phyloP scores from a whole-genome alignment of 805 yeast species.

The Yamadazyma sp. region DNA sequence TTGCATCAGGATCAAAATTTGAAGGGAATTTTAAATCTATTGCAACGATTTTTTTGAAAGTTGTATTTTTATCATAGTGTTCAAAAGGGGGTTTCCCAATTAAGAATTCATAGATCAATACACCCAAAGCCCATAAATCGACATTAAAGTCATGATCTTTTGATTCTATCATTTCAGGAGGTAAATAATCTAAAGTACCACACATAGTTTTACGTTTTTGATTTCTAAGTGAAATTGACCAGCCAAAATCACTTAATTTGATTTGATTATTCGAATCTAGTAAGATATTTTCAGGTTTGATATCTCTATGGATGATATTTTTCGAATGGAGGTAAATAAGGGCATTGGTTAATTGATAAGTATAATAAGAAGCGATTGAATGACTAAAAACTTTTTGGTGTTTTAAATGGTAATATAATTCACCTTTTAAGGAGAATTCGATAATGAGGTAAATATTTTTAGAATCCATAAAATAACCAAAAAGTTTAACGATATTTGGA shows the following conservation, averaged over 20 bases:
- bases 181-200: conserved; percentile 90
- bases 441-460: conserved; percentile 77
- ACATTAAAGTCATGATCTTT: conserved; percentile 74
- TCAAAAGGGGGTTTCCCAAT: conserved; percentile 94
- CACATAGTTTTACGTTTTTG: conserved; percentile 75
- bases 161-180: conserved; percentile 92
- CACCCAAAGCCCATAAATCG: conserved; percentile 92
- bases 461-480: conserved; percentile 81
- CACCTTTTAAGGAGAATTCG: conserved; percentile 86
- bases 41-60: conserved; percentile 74
- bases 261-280: conserved; percentile 72
- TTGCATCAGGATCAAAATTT: conserved; percentile 68
- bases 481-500: conserved; percentile 74
- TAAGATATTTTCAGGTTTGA: conserved; percentile 90
- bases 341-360: conserved; percentile 80
- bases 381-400: conserved; percentile 69
- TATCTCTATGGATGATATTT: conserved; percentile 84
- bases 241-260: conserved; percentile 92
- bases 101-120: conserved; percentile 77
- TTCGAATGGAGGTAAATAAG: conserved; percentile 73
- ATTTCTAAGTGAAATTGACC: conserved; percentile 60
- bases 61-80: conserved; percentile 70
- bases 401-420: conserved; percentile 71
- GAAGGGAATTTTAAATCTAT: conserved; percentile 76
- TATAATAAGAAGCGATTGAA: conserved; percentile 70